Evolutionary conservation across 441 rosid species (phyloP).

Genomic region (Adansonia madagascariensis): DNA sequence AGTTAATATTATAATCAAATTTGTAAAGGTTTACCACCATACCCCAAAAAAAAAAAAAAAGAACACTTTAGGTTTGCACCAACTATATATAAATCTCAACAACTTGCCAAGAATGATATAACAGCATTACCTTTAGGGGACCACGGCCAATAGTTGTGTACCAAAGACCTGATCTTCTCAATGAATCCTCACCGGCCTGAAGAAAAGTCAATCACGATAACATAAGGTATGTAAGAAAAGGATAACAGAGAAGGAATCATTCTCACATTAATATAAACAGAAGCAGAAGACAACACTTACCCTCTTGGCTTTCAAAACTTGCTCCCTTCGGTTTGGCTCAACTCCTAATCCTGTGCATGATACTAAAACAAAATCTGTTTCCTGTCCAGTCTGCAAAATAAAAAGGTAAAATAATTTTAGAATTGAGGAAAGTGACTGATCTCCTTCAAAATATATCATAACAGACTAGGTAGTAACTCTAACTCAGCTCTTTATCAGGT

Average conservation of each 20-base stretch:
- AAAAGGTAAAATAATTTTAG: conserved; percentile 9
- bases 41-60: not conserved
- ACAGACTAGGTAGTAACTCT: not conserved
- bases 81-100: conserved; percentile 16
- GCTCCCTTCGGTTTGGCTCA: conserved; percentile 87
- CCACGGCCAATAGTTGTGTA: conserved; percentile 96
- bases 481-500: not conserved
- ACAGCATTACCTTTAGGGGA: conserved; percentile 64
- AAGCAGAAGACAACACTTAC: conserved; percentile 43
- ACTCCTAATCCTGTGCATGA: conserved; percentile 93
- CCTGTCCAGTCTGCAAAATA: conserved; percentile 86
- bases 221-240: conserved; percentile 7
- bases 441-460: not conserved
- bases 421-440: conserved; percentile 5
- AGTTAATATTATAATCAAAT: not conserved
- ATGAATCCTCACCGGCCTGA: conserved; percentile 93
- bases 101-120: not conserved
- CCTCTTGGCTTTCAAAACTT: conserved; percentile 93
- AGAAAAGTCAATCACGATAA: not conserved
- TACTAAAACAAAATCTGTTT: conserved; percentile 87
- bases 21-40: not conserved
- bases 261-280: conserved; percentile 18
- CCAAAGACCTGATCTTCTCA: conserved; percentile 94
- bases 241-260: conserved; percentile 9
- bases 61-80: not conserved